Evolutionary conservation across 768 basidiomycete genomes (phyloP).

Genomic region (Scleroderma bovista): DNA sequence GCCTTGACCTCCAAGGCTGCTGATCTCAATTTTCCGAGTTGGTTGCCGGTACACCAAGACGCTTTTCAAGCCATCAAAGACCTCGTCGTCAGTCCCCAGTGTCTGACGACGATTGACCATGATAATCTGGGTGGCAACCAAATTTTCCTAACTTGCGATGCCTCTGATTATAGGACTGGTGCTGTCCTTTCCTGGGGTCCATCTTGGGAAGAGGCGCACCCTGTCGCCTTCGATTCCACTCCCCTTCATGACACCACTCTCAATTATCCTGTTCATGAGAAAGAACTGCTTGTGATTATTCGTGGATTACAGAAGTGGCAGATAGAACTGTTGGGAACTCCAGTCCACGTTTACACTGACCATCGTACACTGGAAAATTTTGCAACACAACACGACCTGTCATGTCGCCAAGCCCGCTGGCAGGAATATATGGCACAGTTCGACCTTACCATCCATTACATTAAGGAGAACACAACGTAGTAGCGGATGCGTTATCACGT

Average conservation of each 20-base stretch:
- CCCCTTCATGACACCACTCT: conserved; percentile 13
- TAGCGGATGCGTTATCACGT: not conserved
- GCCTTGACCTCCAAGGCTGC: conserved; percentile 16
- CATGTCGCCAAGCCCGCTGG: conserved; percentile 28
- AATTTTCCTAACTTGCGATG: conserved; percentile 7
- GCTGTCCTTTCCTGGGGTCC: not conserved
- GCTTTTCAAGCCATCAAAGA: conserved; percentile 16
- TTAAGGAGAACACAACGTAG: not conserved
- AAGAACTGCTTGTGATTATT: conserved; percentile 32
- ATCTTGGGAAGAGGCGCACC: conserved; percentile 9
- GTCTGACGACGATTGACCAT: conserved; percentile 30
- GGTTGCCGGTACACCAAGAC: conserved; percentile 8
- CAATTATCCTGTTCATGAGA: conserved; percentile 26
- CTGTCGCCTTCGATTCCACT: conserved; percentile 22
- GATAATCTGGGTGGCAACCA: conserved; percentile 6
- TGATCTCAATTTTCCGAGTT: conserved; percentile 21
- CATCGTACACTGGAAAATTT: conserved; percentile 20
- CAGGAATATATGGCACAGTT: conserved; percentile 28
- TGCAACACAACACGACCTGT: not conserved
- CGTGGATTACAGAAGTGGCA: conserved; percentile 23
- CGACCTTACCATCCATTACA: not conserved
- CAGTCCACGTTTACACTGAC: conserved; percentile 19
- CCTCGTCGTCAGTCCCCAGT: conserved; percentile 17
- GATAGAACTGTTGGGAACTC: conserved; percentile 10
- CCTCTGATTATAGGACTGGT: not conserved